These are phyloP conservation scores for Carex kokanica DNA, from an alignment of 176 grass and related monocot species.

Conservation along the genomic window DNA sequence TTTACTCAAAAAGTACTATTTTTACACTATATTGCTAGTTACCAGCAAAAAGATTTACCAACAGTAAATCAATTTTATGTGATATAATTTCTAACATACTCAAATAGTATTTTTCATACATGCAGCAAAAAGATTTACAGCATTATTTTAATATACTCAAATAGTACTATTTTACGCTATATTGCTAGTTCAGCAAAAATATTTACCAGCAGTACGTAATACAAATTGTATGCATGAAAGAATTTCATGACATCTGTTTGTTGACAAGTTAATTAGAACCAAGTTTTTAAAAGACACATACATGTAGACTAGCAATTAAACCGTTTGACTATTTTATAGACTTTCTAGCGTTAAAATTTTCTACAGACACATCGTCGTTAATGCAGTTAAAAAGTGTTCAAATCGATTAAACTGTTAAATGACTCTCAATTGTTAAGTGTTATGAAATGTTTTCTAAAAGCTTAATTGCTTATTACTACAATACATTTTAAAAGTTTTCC, in stretches of 20 bases:
- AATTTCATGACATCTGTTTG: not conserved
- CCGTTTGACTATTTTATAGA: not conserved
- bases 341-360: not conserved
- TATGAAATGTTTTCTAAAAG: too few species aligned
- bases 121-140: too few species aligned
- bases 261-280: not conserved
- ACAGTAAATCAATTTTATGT: too few species aligned
- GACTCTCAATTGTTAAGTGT: too few species aligned
- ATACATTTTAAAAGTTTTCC: not conserved
- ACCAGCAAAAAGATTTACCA: too few species aligned
- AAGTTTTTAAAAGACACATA: not conserved
- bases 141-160: not conserved
- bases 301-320: not conserved
- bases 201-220: too few species aligned
- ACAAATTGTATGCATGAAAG: not conserved
- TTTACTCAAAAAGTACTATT: too few species aligned
- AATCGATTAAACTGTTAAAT: not conserved
- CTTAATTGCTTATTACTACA: not conserved
- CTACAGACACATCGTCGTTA: not conserved
- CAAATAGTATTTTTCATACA: too few species aligned
- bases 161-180: too few species aligned
- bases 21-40: too few species aligned
- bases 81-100: not conserved
- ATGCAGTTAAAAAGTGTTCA: not conserved
- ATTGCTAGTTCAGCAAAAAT: too few species aligned